These are phyloP conservation scores for Rubia yunnanensis DNA, from an alignment of 257 asterid genomes.

Conservation along the genomic window DNA sequence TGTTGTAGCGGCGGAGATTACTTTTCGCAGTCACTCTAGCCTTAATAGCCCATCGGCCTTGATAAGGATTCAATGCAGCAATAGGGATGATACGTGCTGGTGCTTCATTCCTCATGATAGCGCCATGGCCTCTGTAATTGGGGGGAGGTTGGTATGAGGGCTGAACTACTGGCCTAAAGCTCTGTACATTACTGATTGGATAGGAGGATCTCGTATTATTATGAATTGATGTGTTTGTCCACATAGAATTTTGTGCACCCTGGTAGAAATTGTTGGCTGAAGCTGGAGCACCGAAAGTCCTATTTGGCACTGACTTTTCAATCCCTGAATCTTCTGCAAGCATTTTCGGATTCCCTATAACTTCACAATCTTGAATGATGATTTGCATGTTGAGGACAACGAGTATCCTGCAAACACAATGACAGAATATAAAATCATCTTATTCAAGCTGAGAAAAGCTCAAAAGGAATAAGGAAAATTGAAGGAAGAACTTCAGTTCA, in stretches of 20 bases:
- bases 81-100: slow-evolving; percentile 93
- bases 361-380: slow-evolving; percentile 61
- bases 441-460: not conserved
- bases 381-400: slow-evolving; percentile 84
- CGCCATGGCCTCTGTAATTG: slow-evolving; percentile 65
- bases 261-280: slow-evolving; percentile 18
- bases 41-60: slow-evolving; percentile 97
- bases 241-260: slow-evolving; percentile 31
- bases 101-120: slow-evolving; percentile 88
- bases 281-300: slow-evolving; percentile 26
- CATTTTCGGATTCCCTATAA: slow-evolving; percentile 63
- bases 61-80: slow-evolving; percentile 92
- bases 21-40: slow-evolving; percentile 98
- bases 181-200: slow-evolving; percentile 36
- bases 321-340: slow-evolving; percentile 34
- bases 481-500: not conserved
- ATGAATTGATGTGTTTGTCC: slow-evolving; percentile 25
- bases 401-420: slow-evolving; percentile 62
- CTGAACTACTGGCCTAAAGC: slow-evolving; percentile 64
- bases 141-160: slow-evolving; percentile 95
- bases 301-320: slow-evolving; percentile 35
- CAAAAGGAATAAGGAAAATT: not conserved
- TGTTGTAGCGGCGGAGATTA: slow-evolving; percentile 78
- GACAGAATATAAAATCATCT: slow-evolving; percentile 2
- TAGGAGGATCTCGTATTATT: slow-evolving; percentile 24